Base-by-base conservation (phyloP, 371 early-diverging fungal genomes). In the Zychaea mexicana region DNA sequence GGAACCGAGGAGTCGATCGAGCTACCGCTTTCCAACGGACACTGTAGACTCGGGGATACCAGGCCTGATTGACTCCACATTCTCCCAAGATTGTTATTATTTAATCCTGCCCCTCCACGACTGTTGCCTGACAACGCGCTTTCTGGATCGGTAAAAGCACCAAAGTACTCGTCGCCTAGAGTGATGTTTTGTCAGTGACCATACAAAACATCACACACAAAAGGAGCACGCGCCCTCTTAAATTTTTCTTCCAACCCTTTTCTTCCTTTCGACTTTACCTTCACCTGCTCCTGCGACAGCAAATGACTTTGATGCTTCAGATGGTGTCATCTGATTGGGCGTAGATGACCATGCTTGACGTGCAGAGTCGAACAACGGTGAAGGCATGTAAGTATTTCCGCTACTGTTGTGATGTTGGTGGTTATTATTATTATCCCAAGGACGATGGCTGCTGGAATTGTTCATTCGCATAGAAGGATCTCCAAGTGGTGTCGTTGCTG, bases 261-360 rank as follows among this genome's bases (percentile, higher is more conserved):
- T 55, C 17, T 55, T 55, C 19, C 30, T 24, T 19, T 57, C 33
- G 6, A 22, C 4, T 15, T 49, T 47, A 22, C 22, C 22, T 49
- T 49, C 22, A 19, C 24, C 21, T 9, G n/a, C n/a, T n/a, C n/a
- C n/a, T n/a, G n/a, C n/a, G n/a, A n/a, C n/a, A n/a, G 10, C 13
- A 24, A 49, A 49, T 3, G 49, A 4, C n/a, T 49, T 49, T 6
- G 49, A 49, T 9, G 49, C 10, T 49, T 49, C 49, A 49, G 49
- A 49, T 49, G 49, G 49, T 4, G 49, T 49, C 49, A 49, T 49
- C 22, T 58, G 59, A 45, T 38, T 58, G 17, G 59, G 45, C 12
- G 54, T 62, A 19, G 56, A 42, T 28, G 62, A 42, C 53, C 53
- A 62, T 27, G 39, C 59, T 45, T 58, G 59, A 17, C 59, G 59